These are phyloP conservation scores for Homolaphlyctis polyrhiza DNA, from an alignment of 371 early-diverging fungal genomes.

Conservation along the genomic window DNA sequence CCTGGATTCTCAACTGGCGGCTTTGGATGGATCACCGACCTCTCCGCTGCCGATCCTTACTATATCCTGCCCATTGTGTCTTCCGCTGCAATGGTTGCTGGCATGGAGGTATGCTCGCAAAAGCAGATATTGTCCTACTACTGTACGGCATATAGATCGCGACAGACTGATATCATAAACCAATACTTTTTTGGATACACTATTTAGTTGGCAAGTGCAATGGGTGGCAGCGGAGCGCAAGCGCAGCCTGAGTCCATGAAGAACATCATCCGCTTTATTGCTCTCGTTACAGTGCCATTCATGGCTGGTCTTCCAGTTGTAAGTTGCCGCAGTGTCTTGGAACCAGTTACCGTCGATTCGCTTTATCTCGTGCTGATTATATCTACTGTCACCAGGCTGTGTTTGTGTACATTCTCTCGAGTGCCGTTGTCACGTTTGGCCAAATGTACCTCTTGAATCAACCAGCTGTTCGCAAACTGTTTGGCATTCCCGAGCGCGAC, in stretches of 20 bases:
- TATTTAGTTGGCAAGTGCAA: too few relatives aligned
- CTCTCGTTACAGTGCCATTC: slow-evolving; percentile 59
- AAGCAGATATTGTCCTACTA: too few relatives aligned
- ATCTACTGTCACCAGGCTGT: slow-evolving; percentile 46
- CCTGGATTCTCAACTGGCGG: slow-evolving; percentile 80
- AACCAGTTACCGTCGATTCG: neutral
- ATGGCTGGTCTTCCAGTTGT: slow-evolving; percentile 74
- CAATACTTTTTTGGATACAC: too few relatives aligned
- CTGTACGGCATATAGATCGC: too few relatives aligned
- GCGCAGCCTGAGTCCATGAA: slow-evolving; percentile 46
- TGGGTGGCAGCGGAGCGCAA: neutral
- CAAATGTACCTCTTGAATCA: slow-evolving; percentile 64
- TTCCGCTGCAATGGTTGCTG: slow-evolving; percentile 63
- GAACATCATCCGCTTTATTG: slow-evolving; percentile 61
- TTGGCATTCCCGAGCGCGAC: slow-evolving; percentile 20
- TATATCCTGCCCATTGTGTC: slow-evolving; percentile 77
- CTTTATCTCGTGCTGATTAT: neutral
- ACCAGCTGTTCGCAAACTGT: slow-evolving; percentile 46
- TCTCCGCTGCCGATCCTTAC: slow-evolving; percentile 76
- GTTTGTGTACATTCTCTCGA: slow-evolving; percentile 82
- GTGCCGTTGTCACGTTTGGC: slow-evolving; percentile 64
- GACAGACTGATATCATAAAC: too few relatives aligned
- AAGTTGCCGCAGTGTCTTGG: slow-evolving; percentile 18
- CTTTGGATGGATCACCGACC: slow-evolving; percentile 74
- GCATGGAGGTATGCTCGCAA: slow-evolving; percentile 62